phyloP scores from a whole-genome alignment of 106 monocot genomes.

The Dendrobium catenatum region DNA sequence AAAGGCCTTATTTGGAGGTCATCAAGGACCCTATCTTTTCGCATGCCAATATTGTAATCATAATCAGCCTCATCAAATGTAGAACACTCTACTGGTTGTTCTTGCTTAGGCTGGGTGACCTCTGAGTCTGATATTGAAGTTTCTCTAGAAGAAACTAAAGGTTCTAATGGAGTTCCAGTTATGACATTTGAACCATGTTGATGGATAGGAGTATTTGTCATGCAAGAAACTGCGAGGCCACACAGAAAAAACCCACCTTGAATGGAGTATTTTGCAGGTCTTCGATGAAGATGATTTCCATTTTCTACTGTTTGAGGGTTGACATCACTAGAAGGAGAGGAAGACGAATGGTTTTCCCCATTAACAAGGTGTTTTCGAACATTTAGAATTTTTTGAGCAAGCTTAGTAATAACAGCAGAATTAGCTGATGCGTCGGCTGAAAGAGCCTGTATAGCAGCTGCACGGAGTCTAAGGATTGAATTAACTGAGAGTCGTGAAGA shows the following conservation, averaged over 20 bases:
- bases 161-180: constrained; percentile 3
- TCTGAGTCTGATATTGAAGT: neutral
- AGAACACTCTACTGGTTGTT: too few species aligned
- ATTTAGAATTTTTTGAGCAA: constrained; percentile 54
- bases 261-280: constrained; percentile 37
- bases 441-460: constrained; percentile 74
- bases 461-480: constrained; percentile 78
- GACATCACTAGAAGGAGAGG: constrained; percentile 8
- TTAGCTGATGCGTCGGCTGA: constrained; percentile 74
- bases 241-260: constrained; percentile 66
- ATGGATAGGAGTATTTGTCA: constrained; percentile 31
- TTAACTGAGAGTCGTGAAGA: constrained; percentile 87
- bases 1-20: constrained; percentile 7
- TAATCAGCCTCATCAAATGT: too few species aligned
- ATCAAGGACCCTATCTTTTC: neutral
- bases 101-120: neutral
- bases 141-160: constrained; percentile 6
- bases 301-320: constrained; percentile 14
- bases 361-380: constrained; percentile 26
- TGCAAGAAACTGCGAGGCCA: constrained; percentile 47
- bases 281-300: constrained; percentile 25
- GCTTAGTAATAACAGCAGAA: constrained; percentile 59
- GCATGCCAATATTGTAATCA: neutral
- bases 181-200: constrained; percentile 11
- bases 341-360: constrained; percentile 8